Evolutionary conservation across 23 red algal genomes (phyloP), one percentile per base, ranked within the genome.

Genomic region (Cyanidioschyzon merolae): DNA sequence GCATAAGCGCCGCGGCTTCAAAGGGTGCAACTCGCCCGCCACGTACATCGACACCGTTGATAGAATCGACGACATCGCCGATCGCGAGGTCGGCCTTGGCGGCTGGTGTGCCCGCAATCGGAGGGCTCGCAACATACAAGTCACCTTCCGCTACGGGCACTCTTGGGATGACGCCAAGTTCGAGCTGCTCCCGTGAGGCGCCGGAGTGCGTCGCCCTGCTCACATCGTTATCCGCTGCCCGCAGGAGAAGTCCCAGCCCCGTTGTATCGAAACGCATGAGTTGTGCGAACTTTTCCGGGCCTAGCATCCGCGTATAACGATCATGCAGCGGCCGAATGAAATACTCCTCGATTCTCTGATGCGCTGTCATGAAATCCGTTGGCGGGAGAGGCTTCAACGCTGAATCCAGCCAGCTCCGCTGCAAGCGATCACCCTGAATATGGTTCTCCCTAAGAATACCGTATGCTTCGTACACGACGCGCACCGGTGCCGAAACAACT

Each of bases 301-400:
- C n/a, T 27, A 71, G 12, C 7, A 32, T 3, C 63, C 63, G 12
- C 7, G 63, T 71, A 35, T 32, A 71, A 35, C 63, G 63, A 35
- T 71, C 63, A 25, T 71, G 63, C 63, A 71, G 30, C 63, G 63
- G 63, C 63, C 63, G 63, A 25, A 71, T 32, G 32, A 71, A 27
- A 7, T 71, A 7, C 29, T 71, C 63, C 16, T 27, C 63, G 32
- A 71, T 71, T 25, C 63, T 7, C 12, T 71, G 63, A 32, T 27
- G n/a, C 12, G 63, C 63, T 27, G 21, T 25, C 16, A 3, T 35
- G 7, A 71, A 25, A 71, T 71, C 32, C 32, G 2, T 7, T 27
- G 63, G 63, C 63, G 32, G 63, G n/a, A 7, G 12, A 7, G 63
- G 63, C 63, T 25, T 3, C 32, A 71, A 71, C 30, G 63, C 63